Conservation (phyloP, 129 eudicot species). For the Flaveria trinervia region DNA sequence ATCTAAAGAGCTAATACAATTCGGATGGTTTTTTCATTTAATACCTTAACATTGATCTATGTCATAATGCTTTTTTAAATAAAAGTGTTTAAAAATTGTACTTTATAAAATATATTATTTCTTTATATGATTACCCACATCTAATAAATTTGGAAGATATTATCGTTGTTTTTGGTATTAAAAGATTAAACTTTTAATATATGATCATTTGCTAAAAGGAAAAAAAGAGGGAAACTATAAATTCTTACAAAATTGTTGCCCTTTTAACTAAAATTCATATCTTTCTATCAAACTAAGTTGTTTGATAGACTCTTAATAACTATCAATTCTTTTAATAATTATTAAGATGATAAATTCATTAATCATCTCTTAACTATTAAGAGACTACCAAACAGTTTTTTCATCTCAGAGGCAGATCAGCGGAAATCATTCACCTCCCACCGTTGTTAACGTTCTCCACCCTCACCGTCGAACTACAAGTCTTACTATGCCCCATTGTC, state of each 20-base stretch:
- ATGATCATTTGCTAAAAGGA: neutral
- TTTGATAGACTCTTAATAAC: too few relatives aligned
- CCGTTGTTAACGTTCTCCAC: conserved; percentile 7
- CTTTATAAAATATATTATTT: too few relatives aligned
- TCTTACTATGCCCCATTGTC: conserved; percentile 40
- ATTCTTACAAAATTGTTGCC: conserved; percentile 37
- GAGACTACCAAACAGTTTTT: too few relatives aligned
- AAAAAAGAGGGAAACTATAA: neutral
- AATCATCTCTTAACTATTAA: too few relatives aligned
- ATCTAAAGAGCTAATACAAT: too few relatives aligned
- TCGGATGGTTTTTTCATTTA: neutral
- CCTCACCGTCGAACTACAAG: conserved; percentile 28
- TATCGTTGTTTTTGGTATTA: neutral
- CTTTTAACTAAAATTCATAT: neutral
- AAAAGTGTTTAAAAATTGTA: neutral
- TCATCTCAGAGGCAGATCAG: too few relatives aligned
- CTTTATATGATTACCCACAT: too few relatives aligned
- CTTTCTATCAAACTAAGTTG: too few relatives aligned
- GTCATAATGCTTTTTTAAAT: neutral
- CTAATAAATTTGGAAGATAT: too few relatives aligned
- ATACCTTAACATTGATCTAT: conserved; percentile 9
- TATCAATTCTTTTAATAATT: too few relatives aligned
- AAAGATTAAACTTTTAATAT: neutral
- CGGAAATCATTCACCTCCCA: neutral
- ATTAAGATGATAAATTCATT: too few relatives aligned